Base-by-base conservation (phyloP, 208 protist species). In the Leishmania lainsoni region DNA sequence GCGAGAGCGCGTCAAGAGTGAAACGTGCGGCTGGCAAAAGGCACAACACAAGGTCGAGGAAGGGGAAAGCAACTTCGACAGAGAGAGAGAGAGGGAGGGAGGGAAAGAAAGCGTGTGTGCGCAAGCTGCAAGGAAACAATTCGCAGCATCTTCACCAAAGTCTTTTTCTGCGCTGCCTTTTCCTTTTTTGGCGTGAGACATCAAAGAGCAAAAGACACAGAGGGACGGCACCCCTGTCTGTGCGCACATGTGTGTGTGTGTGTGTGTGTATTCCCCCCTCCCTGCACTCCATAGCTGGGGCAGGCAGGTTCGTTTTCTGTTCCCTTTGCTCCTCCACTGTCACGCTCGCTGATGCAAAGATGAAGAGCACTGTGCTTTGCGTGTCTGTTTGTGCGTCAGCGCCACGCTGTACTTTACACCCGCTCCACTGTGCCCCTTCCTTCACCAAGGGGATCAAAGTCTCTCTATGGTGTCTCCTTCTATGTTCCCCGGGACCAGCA, bases 181-280 rank as follows among this genome's bases (percentile, higher is more conserved):
- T 22, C 58, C 22, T 63, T 14, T 63, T 63, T 63, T 14, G 5
- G 58, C 26, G 9, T 0, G 12, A 75, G 16, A 14, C 22, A 69
- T 78, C n/a, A 42, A 81, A 72, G 63, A 77, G 68, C 35, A 68
- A 79, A 61, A 14, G 77, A 75, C 49, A 54, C 26, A n/a, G 56
- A 61, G 56, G 56, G 56, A 26, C 20, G 14, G 56, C 20, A 45
- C 42, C 42, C 42, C 42, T 45, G 0, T 45, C 42, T 45, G 42
- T 9, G 42, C 20, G 65, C 32, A 29, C 3, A 10, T 70, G 35
- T 48, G 32, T 61, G 56, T 61, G 56, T 59, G 54, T 69, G 14
- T 9, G n/a, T 70, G 65, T 26, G 17, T 26, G 32, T 61, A 2
- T 16, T 14, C 14, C 0, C 8, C 26, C 6, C 26, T 8, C 26